Conservation (phyloP, 768 basidiomycete genomes). For the Mycena vitilis region DNA sequence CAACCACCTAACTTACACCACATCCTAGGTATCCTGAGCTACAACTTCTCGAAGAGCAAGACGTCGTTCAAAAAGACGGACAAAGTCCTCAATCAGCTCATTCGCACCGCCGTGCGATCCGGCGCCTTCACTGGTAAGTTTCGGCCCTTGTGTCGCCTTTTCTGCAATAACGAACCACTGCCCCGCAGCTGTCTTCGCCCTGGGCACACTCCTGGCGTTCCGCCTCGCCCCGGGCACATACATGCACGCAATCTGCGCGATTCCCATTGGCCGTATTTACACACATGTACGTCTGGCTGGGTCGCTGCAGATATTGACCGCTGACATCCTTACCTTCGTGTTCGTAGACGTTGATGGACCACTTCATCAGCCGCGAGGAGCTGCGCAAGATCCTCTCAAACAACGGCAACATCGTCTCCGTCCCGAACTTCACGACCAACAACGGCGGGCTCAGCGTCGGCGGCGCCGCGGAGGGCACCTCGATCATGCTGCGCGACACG, state of each 20-base stretch:
- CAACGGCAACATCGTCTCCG: not conserved
- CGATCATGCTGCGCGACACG: not conserved
- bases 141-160: not conserved
- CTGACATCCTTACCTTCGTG: too few species aligned
- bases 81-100: slow-evolving; percentile 13
- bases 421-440: not conserved
- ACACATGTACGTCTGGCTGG: slow-evolving; percentile 10
- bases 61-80: slow-evolving; percentile 14
- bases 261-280: slow-evolving; percentile 24
- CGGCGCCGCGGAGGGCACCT: not conserved
- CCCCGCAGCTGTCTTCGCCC: slow-evolving; percentile 21
- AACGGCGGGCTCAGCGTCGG: not conserved
- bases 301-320: too few species aligned
- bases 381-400: not conserved
- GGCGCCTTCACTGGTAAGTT: slow-evolving; percentile 18
- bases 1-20: not conserved
- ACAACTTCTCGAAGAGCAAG: slow-evolving; percentile 3
- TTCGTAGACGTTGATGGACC: not conserved
- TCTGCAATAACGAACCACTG: not conserved
- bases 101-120: slow-evolving; percentile 15
- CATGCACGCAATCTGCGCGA: slow-evolving; percentile 11
- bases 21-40: not conserved
- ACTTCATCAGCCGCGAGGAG: not conserved
- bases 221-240: slow-evolving; percentile 3
- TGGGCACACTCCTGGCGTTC: slow-evolving; percentile 13